Base-by-base conservation (phyloP, 768 basidiomycete genomes). In the Boletus insuetus region DNA sequence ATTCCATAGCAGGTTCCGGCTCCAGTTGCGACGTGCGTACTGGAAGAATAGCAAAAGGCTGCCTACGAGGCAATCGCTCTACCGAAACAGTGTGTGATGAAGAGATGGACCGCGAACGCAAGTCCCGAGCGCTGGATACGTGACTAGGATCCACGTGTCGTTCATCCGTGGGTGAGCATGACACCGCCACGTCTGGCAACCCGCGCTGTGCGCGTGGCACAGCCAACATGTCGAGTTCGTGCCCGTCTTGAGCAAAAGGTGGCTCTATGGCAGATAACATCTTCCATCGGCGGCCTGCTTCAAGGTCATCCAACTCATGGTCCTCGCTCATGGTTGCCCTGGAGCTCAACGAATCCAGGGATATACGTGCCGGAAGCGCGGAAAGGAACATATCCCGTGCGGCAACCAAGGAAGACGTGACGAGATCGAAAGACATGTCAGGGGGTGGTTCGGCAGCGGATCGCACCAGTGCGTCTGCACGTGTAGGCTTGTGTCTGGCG, bases 1-100 rank as follows among this genome's bases (percentile, higher is more conserved):
- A 39, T 38, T 71, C 69, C 71, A 71, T 73, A 3, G 58, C 61
- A 38, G 71, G 71, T 46, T 73, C 62, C 16, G 70, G 70, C 41
- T 67, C 71, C 7, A 73, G 55, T 34, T 71, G 70, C 1, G 62
- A 65, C 5, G 66, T 73, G 38, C 70, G 69, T 42, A 73, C 64
- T 6, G 67, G 69, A 46, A 49, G 51, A 32, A 46, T 49, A 32
- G 51, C 46, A 38, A 66, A 62, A 19, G 70, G 62, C 10, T 55
- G 61, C 11, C n/a, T 37, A 43, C 56, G 65, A 9, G 32, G 40
- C 4, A 7, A 40, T 6, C 14, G 58, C 22, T 52, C 49, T 6
- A 38, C 19, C n/a, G 53, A 51, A n/a, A 12, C 16, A 10, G 38
- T 17, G 7, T 38, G 46, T 11, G 47, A 45, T 16, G 29, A 60